Evolutionary conservation across 139 green algal genomes (phyloP), one percentile per base, ranked within the genome.

Genomic region (Dunaliella primolecta): DNA sequence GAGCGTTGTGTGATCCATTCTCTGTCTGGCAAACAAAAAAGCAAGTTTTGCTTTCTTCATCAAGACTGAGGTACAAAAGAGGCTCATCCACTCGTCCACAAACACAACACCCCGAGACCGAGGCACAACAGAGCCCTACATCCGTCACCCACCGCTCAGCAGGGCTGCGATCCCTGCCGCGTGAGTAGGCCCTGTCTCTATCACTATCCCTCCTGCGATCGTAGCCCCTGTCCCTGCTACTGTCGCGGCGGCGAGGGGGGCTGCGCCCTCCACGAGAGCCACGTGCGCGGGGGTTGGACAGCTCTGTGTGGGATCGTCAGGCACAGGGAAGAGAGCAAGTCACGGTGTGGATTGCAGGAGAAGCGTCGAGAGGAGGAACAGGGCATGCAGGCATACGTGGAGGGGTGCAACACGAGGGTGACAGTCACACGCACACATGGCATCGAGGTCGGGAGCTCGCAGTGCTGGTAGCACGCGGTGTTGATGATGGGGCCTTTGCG

Each of bases 121-220:
- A 64, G 7, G 46, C 46, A 64, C 46, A 64, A 33, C 72, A 33
- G 3, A 33, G 3, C 11, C 72, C 7, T 78, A 78, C n/a, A 78
- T 21, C 32, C 77, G 34, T 33, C 77, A 24, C n/a, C 2, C 35
- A 71, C 77, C 32, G 77, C 77, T 30, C 33, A 78, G 79, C 85
- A 78, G 84, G 81, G 57, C 71, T 70, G 82, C 70, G 80, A 34
- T 81, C 74, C 31, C 84, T 82, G 0, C 70, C 82, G 27, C 83
- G 85, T 36, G 75, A 57, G 1, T 33, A 7, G 30, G 36, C 56
- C 27, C 82, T 78, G 27, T 76, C 33, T 0, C 81, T 55, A 36
- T 56, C 72, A 31, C 75, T 56, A 35, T 76, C 80, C 7, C 64
- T 38, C 2, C 72, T 30, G 70, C 83, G 34, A 29, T 57, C 36